These are phyloP conservation scores for Aspergillus sp. DNA, from an alignment of 2,329 filamentous ascomycete species.

Conservation along the genomic window DNA sequence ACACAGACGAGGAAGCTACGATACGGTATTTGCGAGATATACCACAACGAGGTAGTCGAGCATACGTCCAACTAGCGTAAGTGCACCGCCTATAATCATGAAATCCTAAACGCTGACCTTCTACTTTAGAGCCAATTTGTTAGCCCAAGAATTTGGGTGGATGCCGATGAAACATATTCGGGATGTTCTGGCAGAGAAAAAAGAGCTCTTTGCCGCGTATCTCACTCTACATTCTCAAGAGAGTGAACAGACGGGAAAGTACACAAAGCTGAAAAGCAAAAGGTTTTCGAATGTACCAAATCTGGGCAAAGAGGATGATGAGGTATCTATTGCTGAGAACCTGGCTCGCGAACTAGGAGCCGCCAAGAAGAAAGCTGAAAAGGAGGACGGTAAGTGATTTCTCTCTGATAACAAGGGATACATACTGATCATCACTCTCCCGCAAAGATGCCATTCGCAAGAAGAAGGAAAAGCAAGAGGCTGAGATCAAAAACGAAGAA, in stretches of 20 bases:
- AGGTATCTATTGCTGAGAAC: background rate
- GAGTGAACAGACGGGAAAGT: slow-evolving; percentile 16
- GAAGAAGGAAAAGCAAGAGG: slow-evolving; percentile 26
- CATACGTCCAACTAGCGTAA: slow-evolving; percentile 27
- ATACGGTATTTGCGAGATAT: slow-evolving; percentile 30
- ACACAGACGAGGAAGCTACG: slow-evolving; percentile 27
- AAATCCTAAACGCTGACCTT: background rate
- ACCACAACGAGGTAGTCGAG: slow-evolving; percentile 25
- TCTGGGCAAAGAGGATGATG: background rate
- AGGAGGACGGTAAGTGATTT: slow-evolving; percentile 19
- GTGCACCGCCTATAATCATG: slow-evolving; percentile 1
- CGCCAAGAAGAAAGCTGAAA: slow-evolving; percentile 28
- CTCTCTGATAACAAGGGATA: background rate
- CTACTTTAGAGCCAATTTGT: slow-evolving; percentile 5
- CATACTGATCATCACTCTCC: slow-evolving; percentile 5
- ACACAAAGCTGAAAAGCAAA: slow-evolving; percentile 22
- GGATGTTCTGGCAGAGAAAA: slow-evolving; percentile 31
- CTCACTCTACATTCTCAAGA: slow-evolving; percentile 28
- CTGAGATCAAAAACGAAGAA: slow-evolving; percentile 39
- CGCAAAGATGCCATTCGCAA: slow-evolving; percentile 16
- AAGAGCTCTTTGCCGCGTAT: slow-evolving; percentile 34
- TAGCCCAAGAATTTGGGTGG: slow-evolving; percentile 37
- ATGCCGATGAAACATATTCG: slow-evolving; percentile 43
- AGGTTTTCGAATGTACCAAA: slow-evolving; percentile 4
- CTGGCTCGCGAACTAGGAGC: slow-evolving; percentile 29